Evolutionary conservation across 768 basidiomycete genomes (phyloP).

Genomic region (Leccinum variicolor): DNA sequence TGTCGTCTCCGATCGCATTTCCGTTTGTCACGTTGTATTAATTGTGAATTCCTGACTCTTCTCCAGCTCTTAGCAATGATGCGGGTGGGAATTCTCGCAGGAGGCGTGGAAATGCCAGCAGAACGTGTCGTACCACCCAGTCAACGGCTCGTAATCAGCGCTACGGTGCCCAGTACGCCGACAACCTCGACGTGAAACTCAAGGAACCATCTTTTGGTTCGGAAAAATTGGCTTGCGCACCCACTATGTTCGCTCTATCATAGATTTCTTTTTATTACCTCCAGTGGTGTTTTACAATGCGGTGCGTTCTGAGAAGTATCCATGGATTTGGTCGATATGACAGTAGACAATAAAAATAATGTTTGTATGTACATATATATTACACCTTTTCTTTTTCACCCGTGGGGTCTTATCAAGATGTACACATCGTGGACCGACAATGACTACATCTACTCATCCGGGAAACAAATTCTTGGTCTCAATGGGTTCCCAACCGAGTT

Average conservation of each 20-base stretch:
- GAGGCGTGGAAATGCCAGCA: conserved; percentile 53
- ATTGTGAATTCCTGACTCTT: not conserved
- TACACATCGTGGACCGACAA: not conserved
- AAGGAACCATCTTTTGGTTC: not conserved
- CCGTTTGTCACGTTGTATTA: not conserved
- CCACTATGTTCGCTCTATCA: conserved; percentile 15
- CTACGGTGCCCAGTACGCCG: conserved; percentile 7
- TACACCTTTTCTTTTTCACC: not conserved
- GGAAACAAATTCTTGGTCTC: conserved; percentile 23
- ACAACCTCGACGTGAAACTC: not conserved
- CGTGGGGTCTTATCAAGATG: not conserved
- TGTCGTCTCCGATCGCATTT: conserved; percentile 4
- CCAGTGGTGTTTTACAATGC: not conserved
- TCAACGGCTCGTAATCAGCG: conserved; percentile 36
- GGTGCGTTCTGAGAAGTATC: not conserved
- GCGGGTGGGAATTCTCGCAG: conserved; percentile 66
- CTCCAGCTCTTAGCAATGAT: conserved; percentile 66
- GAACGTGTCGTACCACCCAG: conserved; percentile 45
- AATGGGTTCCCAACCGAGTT: conserved; percentile 39
- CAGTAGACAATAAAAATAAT: conserved; percentile 1
- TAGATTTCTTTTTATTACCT: conserved; percentile 3
- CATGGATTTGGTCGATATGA: not conserved
- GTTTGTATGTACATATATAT: conserved; percentile 1
- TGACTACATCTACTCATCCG: not conserved
- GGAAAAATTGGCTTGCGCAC: not conserved